Conservation (phyloP, 495 filamentous ascomycete species). For the Friedmanniomyces simplex region DNA sequence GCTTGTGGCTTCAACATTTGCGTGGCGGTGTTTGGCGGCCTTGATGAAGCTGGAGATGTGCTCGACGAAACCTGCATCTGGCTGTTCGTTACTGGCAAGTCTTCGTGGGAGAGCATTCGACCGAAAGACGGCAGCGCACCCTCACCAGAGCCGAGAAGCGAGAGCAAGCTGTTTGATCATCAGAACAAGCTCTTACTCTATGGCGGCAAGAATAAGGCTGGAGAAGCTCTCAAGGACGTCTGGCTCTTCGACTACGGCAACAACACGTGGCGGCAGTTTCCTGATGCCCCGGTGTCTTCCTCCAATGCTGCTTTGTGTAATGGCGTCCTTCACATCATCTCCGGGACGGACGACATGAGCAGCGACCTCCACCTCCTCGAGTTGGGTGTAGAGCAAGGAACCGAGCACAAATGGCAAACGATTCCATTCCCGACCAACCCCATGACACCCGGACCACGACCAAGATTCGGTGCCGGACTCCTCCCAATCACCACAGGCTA, state of each 20-base stretch:
- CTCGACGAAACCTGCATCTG: constrained; percentile 39
- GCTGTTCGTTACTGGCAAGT: constrained; percentile 35
- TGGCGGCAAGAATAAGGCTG: constrained; percentile 30
- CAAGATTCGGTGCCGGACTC: constrained; percentile 36
- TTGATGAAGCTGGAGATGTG: constrained; percentile 25
- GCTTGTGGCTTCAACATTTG: constrained; percentile 32
- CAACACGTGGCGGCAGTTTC: constrained; percentile 37
- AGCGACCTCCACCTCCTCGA: constrained; percentile 37
- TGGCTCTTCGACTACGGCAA: constrained; percentile 39
- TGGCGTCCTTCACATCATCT: constrained; percentile 38
- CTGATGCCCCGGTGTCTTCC: constrained; percentile 28
- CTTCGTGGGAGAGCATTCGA: constrained; percentile 24
- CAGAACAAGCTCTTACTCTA: constrained; percentile 36
- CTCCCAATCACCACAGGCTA: constrained; percentile 40
- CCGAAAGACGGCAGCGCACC: constrained; percentile 12
- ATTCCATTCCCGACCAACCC: constrained; percentile 39
- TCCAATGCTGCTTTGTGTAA: constrained; percentile 33
- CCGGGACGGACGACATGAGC: constrained; percentile 27
- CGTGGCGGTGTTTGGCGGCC: constrained; percentile 40
- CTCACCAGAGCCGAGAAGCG: constrained; percentile 4
- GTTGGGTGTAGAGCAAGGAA: constrained; percentile 25
- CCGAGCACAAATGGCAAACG: constrained; percentile 36
- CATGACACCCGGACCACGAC: constrained; percentile 36
- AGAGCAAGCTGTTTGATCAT: constrained; percentile 8
- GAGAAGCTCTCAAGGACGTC: constrained; percentile 28